Evolutionary conservation across 2,329 filamentous ascomycete species (phyloP).

Genomic region (Plenodomus tracheiphilus): DNA sequence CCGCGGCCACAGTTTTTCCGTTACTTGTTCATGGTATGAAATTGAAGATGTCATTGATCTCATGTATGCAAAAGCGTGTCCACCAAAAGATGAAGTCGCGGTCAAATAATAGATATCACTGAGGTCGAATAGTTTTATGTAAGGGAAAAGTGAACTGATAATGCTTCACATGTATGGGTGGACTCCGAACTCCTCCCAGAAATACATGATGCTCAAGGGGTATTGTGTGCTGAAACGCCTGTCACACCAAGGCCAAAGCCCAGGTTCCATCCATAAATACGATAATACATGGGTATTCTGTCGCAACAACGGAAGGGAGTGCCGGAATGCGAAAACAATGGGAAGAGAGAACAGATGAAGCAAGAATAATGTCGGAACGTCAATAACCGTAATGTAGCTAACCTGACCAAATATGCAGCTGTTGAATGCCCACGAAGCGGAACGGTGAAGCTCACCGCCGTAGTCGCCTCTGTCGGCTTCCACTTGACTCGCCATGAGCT

Average conservation of each 20-base stretch:
- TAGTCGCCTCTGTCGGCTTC: conserved; percentile 27
- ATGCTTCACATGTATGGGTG: too few species aligned
- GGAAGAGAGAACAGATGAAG: background rate
- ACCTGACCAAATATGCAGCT: background rate
- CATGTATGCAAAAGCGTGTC: too few species aligned
- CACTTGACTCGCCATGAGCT: conserved; percentile 23
- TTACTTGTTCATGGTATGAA: too few species aligned
- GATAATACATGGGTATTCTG: background rate
- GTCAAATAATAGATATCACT: too few species aligned
- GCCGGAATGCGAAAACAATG: background rate
- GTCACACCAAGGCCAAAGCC: background rate
- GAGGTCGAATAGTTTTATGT: too few species aligned
- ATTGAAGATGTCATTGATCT: too few species aligned
- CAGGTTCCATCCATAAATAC: background rate
- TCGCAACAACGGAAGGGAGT: background rate
- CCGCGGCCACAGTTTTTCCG: too few species aligned
- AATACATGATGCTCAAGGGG: background rate
- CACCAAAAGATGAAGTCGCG: too few species aligned
- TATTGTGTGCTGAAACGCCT: background rate
- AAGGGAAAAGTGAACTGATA: too few species aligned
- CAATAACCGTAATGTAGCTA: background rate
- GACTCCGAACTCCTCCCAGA: too few species aligned
- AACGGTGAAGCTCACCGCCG: conserved; percentile 20
- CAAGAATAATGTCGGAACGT: background rate
- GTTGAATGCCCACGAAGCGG: background rate